These are phyloP conservation scores for Ustilago loliicola DNA, from an alignment of 1,284 basidiomycete species.

Conservation along the genomic window DNA sequence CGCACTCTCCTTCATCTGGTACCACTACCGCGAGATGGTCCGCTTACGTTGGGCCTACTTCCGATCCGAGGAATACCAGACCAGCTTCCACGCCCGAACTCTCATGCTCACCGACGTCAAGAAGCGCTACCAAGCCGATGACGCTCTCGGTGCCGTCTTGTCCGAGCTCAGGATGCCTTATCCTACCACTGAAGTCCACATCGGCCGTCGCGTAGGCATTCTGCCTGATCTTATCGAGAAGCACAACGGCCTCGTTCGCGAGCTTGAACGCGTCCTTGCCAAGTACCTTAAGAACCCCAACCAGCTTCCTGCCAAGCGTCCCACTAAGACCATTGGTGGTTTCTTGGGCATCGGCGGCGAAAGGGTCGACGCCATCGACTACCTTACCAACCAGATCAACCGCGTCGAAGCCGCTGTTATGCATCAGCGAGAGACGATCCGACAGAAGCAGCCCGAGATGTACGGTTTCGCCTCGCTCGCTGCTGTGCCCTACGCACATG, in stretches of 20 bases:
- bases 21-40: conserved; percentile 65
- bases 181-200: conserved; percentile 85
- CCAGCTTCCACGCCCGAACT: conserved; percentile 77
- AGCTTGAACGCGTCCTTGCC: conserved; percentile 85
- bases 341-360: conserved; percentile 81
- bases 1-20: conserved; percentile 62
- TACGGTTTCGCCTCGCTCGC: conserved; percentile 69
- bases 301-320: conserved; percentile 80
- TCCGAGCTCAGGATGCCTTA: conserved; percentile 76
- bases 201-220: conserved; percentile 80
- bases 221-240: conserved; percentile 84
- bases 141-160: conserved; percentile 79
- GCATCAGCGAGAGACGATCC: conserved; percentile 58
- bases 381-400: conserved; percentile 64
- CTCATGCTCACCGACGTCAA: conserved; percentile 75
- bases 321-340: conserved; percentile 80
- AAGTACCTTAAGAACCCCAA: conserved; percentile 83
- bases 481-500: conserved; percentile 65
- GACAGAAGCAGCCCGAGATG: conserved; percentile 60
- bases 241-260: conserved; percentile 86
- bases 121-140: conserved; percentile 78
- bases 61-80: conserved; percentile 66
- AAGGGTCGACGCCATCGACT: conserved; percentile 72
- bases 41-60: conserved; percentile 64
- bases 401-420: conserved; percentile 72